These are phyloP conservation scores for Colletotrichum navitas DNA, from an alignment of 2,329 filamentous ascomycete species.

Conservation along the genomic window DNA sequence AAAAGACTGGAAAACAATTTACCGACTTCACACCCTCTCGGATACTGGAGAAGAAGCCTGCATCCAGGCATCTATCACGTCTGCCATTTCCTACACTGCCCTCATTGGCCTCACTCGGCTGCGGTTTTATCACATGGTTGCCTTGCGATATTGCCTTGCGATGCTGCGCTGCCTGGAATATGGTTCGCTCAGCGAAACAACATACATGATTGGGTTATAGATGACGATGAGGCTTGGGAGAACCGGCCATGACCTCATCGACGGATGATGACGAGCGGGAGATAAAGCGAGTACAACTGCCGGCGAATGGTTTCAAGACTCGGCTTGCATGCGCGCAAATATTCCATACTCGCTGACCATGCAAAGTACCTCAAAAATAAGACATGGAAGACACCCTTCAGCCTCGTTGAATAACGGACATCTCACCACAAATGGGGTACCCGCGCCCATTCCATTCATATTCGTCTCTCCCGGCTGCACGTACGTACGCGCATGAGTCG, in stretches of 20 bases:
- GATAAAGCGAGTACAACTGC: not conserved
- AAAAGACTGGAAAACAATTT: not conserved
- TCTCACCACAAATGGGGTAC: not conserved
- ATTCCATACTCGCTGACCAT: not conserved
- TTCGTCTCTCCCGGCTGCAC: no score
- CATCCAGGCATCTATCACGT: not conserved
- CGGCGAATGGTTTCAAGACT: not conserved
- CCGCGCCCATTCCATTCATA: no score
- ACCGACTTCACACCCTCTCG: constrained; percentile 2
- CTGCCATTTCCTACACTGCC: not conserved
- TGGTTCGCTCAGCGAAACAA: not conserved
- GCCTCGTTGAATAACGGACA: not conserved
- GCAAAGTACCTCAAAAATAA: not conserved
- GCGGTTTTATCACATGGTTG: not conserved
- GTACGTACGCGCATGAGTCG: not conserved
- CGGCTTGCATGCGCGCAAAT: not conserved
- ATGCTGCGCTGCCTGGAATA: not conserved
- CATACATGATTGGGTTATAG: not conserved
- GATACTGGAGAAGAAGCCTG: not conserved
- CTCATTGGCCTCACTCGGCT: not conserved
- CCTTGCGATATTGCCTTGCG: not conserved
- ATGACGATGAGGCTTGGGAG: not conserved
- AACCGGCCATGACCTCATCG: not conserved
- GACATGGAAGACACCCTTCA: not conserved
- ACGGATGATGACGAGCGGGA: not conserved